These are phyloP conservation scores for Aureobasidium sp. DNA, from an alignment of 2,329 filamentous ascomycete genomes.

Conservation along the genomic window DNA sequence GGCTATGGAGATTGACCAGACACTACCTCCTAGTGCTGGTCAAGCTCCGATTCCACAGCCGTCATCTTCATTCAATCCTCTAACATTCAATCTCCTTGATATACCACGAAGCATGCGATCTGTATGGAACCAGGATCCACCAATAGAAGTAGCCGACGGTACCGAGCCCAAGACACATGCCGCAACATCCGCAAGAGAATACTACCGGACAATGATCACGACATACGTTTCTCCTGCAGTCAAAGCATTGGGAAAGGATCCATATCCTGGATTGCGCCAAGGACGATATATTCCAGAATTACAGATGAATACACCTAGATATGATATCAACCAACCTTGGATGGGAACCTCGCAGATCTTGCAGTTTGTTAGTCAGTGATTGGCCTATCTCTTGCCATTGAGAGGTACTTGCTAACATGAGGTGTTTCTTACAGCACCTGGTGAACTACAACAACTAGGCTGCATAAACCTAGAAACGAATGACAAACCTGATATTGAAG, in stretches of 20 bases:
- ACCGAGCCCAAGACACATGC: not conserved
- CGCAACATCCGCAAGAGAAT: not conserved
- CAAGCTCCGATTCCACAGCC: not conserved
- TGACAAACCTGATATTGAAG: not conserved
- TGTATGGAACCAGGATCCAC: not conserved
- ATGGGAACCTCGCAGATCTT: not conserved
- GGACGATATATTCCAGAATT: not conserved
- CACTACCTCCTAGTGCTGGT: not conserved
- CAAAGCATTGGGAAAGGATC: not conserved
- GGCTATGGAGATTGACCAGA: not conserved
- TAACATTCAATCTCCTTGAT: not conserved
- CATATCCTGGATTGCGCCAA: not conserved
- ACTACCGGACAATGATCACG: not conserved
- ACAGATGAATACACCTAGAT: not conserved
- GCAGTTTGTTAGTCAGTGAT: not conserved
- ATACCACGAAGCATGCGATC: not conserved
- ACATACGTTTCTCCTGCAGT: not conserved
- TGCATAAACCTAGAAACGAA: not conserved
- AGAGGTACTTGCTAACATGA: not conserved
- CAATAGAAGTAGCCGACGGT: not conserved
- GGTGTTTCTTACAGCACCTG: not conserved
- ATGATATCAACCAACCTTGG: not conserved
- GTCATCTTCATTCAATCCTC: not conserved
- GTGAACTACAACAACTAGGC: not conserved
- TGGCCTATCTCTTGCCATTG: too few relatives aligned